Evolutionary conservation across 352 stramenopile genomes (phyloP).

Genomic region (Globisporangium okanoganense): DNA sequence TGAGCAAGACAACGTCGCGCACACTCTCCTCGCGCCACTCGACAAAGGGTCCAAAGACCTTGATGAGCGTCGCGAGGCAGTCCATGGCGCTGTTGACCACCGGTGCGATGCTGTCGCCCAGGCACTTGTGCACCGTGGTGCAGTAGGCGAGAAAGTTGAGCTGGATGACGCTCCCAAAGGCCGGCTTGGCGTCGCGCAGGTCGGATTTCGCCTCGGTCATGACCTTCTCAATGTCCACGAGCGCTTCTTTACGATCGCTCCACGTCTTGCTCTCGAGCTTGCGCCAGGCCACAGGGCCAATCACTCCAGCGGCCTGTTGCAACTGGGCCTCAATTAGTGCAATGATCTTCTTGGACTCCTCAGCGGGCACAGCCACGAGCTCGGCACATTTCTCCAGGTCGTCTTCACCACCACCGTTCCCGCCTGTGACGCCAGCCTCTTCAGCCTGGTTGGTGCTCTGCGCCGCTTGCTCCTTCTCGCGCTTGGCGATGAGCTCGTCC

Average conservation of each 20-base stretch:
- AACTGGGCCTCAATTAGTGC: slow-evolving; percentile 40
- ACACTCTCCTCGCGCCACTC: slow-evolving; percentile 68
- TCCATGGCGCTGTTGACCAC: slow-evolving; percentile 77
- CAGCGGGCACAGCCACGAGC: slow-evolving; percentile 33
- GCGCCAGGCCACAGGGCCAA: slow-evolving; percentile 65
- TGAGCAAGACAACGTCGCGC: slow-evolving; percentile 60
- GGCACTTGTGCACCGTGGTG: slow-evolving; percentile 46
- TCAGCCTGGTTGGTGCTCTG: slow-evolving; percentile 47
- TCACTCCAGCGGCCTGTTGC: slow-evolving; percentile 33
- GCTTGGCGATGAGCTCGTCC: slow-evolving; percentile 55
- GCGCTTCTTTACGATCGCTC: slow-evolving; percentile 80
- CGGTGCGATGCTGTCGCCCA: slow-evolving; percentile 65
- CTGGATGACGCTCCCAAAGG: slow-evolving; percentile 60
- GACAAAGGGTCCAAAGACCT: slow-evolving; percentile 66
- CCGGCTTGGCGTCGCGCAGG: slow-evolving; percentile 56
- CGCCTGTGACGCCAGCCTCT: slow-evolving; percentile 16
- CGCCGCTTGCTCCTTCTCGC: slow-evolving; percentile 30
- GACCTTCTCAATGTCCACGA: slow-evolving; percentile 66
- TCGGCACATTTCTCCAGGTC: slow-evolving; percentile 22
- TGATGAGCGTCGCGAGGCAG: slow-evolving; percentile 61
- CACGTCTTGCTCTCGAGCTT: slow-evolving; percentile 83
- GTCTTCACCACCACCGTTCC: slow-evolving; percentile 19
- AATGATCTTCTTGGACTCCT: slow-evolving; percentile 47
- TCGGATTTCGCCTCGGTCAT: slow-evolving; percentile 71
- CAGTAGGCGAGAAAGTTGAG: slow-evolving; percentile 64